These are phyloP conservation scores for Colletotrichum sp. DNA, from an alignment of 2,329 filamentous ascomycete species.

Conservation along the genomic window DNA sequence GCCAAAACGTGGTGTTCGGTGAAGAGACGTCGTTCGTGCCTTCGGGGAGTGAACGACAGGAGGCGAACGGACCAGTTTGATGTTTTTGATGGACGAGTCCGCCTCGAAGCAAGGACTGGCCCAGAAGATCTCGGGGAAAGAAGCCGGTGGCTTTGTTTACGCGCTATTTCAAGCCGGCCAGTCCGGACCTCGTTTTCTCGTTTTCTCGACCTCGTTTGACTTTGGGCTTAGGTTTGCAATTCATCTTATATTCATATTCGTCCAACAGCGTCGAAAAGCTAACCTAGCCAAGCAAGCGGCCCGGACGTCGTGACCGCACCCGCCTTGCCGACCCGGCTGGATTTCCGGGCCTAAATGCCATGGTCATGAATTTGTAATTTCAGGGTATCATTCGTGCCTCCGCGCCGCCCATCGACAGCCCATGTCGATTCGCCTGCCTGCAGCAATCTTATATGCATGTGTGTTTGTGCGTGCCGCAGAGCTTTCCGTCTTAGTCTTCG, in stretches of 20 bases:
- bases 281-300: background rate
- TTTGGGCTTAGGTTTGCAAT: background rate
- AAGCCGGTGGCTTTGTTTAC: background rate
- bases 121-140: background rate
- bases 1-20: background rate
- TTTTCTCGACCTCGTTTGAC: background rate
- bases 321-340: background rate
- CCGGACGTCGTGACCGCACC: background rate
- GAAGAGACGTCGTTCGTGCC: background rate
- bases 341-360: background rate
- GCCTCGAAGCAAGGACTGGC: background rate
- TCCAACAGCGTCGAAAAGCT: background rate
- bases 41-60: background rate
- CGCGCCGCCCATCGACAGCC: background rate
- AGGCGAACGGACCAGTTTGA: background rate
- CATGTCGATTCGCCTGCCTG: background rate
- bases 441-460: background rate
- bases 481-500: background rate
- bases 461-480: background rate
- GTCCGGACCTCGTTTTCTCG: background rate
- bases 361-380: background rate
- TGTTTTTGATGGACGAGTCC: background rate
- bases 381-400: conserved; percentile 17
- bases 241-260: background rate
- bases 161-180: background rate